Conservation (phyloP, 352 stramenopile species). For the Globisporangium nodosum region DNA sequence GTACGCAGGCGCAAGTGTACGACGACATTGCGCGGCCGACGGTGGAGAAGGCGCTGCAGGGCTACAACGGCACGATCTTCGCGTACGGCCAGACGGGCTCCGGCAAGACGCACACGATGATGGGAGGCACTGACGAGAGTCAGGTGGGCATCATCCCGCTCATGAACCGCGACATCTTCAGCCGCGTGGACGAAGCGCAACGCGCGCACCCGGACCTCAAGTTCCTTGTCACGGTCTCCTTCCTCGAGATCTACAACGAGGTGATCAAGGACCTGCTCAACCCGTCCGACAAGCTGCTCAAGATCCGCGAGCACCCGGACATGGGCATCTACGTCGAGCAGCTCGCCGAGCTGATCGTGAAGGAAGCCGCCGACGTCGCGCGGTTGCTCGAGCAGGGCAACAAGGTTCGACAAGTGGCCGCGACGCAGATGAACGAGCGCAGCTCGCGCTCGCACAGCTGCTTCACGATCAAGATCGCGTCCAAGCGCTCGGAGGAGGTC, state of each 20-base stretch:
- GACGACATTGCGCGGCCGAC: slow-evolving; percentile 66
- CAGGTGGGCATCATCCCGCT: slow-evolving; percentile 80
- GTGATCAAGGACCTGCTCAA: slow-evolving; percentile 93
- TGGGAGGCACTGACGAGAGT: slow-evolving; percentile 50
- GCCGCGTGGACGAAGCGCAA: slow-evolving; percentile 29
- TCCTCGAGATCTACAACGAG: slow-evolving; percentile 95
- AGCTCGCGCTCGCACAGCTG: slow-evolving; percentile 86
- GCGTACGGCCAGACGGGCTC: slow-evolving; percentile 72
- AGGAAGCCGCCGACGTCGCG: slow-evolving; percentile 68
- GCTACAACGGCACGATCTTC: slow-evolving; percentile 81
- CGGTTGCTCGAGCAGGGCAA: slow-evolving; percentile 87
- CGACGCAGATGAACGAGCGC: slow-evolving; percentile 91
- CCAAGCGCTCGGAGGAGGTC: slow-evolving; percentile 62
- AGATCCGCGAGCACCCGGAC: slow-evolving; percentile 90
- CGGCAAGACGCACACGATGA: slow-evolving; percentile 89
- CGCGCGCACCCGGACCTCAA: slow-evolving; percentile 38
- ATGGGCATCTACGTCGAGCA: slow-evolving; percentile 93
- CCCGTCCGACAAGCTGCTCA: slow-evolving; percentile 86
- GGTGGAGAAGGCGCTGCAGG: slow-evolving; percentile 72
- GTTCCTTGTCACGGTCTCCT: slow-evolving; percentile 90
- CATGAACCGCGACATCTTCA: slow-evolving; percentile 87
- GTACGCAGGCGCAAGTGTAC: slow-evolving; percentile 78
- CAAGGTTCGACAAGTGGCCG: slow-evolving; percentile 81
- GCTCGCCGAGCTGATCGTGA: slow-evolving; percentile 81
- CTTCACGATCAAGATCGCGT: slow-evolving; percentile 90